Conservation (phyloP, 1,139 yeast genomes). For the Tardiomyces digboiensis region DNA sequence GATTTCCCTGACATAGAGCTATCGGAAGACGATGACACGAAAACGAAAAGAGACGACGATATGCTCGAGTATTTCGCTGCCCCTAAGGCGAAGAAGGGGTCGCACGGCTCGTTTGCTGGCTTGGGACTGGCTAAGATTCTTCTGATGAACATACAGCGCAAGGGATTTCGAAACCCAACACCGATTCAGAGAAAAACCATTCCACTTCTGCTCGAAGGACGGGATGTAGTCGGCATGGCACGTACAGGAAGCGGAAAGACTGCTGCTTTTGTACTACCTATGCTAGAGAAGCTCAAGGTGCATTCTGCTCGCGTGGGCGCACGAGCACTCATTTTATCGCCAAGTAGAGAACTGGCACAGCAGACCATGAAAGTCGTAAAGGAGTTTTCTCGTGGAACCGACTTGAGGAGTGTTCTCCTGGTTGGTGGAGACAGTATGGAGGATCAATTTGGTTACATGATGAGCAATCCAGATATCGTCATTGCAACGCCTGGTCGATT, state of each 20-base stretch:
- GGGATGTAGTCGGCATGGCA: conserved; percentile 99
- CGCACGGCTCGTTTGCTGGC: conserved; percentile 72
- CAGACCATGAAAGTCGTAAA: conserved; percentile 87
- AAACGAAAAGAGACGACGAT: conserved; percentile 36
- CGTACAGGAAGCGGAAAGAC: conserved; percentile 99
- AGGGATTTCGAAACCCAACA: conserved; percentile 93
- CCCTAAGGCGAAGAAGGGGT: conserved; percentile 44
- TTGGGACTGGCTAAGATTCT: conserved; percentile 77
- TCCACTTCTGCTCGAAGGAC: conserved; percentile 74
- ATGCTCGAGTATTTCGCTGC: conserved; percentile 38
- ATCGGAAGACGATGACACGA: conserved; percentile 51
- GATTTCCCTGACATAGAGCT: conserved; percentile 23
- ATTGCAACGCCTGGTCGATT: conserved; percentile 99
- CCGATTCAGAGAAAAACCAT: conserved; percentile 96
- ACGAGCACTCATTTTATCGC: conserved; percentile 81
- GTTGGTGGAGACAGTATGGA: conserved; percentile 98
- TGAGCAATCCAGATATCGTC: conserved; percentile 88
- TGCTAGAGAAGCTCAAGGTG: conserved; percentile 72
- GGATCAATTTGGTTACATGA: conserved; percentile 90
- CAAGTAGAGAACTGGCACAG: conserved; percentile 89
- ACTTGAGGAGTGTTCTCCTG: conserved; percentile 65
- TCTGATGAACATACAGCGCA: conserved; percentile 60
- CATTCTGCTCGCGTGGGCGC: conserved; percentile 88
- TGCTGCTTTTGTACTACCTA: conserved; percentile 93
- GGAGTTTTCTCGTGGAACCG: conserved; percentile 80